Conservation (phyloP, 352 stramenopile species). For the Phytophthora aleatoria region DNA sequence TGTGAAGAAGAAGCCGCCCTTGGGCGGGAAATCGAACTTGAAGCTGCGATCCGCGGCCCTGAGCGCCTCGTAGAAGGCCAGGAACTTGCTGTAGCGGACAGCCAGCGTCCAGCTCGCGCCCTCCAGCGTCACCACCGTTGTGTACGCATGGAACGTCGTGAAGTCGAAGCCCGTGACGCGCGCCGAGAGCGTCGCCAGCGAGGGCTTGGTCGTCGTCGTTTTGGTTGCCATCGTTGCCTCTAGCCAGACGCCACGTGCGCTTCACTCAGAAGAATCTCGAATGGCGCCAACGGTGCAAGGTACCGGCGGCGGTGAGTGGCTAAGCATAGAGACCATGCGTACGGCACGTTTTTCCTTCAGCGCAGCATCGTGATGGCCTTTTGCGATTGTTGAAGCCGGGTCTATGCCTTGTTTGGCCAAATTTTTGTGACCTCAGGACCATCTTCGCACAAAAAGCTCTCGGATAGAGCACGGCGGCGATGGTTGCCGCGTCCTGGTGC, state of each 20-base stretch:
- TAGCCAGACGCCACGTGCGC: slow-evolving; percentile 10
- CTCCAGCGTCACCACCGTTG: slow-evolving; percentile 42
- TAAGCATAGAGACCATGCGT: slow-evolving; percentile 19
- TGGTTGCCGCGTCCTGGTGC: neutral
- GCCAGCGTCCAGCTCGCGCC: slow-evolving; percentile 37
- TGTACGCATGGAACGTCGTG: slow-evolving; percentile 51
- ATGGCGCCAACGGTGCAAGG: slow-evolving; percentile 19
- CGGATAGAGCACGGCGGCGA: slow-evolving; percentile 7
- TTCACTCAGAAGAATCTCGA: slow-evolving; percentile 33
- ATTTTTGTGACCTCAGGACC: slow-evolving; percentile 21
- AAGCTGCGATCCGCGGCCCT: slow-evolving; percentile 41
- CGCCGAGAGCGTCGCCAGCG: slow-evolving; percentile 40
- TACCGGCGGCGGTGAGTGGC: neutral
- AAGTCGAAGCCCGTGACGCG: slow-evolving; percentile 52
- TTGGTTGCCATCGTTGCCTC: slow-evolving; percentile 13
- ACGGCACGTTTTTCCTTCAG: slow-evolving; percentile 8
- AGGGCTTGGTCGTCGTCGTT: slow-evolving; percentile 11
- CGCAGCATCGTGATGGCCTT: slow-evolving; percentile 10
- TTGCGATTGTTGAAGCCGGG: slow-evolving; percentile 1
- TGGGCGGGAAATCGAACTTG: slow-evolving; percentile 69
- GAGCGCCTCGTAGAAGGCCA: slow-evolving; percentile 53
- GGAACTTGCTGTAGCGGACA: slow-evolving; percentile 74
- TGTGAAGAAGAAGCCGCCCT: slow-evolving; percentile 67
- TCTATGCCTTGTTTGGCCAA: slow-evolving; percentile 18
- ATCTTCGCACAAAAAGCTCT: slow-evolving; percentile 29